Base-by-base conservation (phyloP, 352 stramenopile species). In the Pythium insidiosum region DNA sequence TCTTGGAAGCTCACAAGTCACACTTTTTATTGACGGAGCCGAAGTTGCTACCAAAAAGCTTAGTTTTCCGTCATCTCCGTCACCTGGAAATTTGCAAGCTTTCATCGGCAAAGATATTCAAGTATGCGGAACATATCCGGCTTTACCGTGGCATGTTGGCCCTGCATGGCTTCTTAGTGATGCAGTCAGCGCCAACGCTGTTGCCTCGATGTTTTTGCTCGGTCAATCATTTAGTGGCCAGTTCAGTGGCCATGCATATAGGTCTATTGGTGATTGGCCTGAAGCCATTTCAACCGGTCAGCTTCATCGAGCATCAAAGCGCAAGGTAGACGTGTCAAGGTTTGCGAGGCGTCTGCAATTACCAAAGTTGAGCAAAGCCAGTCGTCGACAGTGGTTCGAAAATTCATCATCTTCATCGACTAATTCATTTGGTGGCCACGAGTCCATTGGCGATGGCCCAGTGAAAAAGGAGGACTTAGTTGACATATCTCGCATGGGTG, bases 41-140 rank as follows among this genome's bases (percentile, higher is more conserved):
- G 79, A 91, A 58, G 52, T 89, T 11, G 62, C 63, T 20, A 81
- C 76, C 2, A 89, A 88, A 42, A 91, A 89, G 28, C 48, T 91
- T 3, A 68, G 56, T 11, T 91, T 74, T 26, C 79, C 79, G 5
- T 81, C 73, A 3, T 47, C 74, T 15, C 56, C 73, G 6, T 50
- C 64, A 5, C 31, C 48, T 1, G 69, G 70, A 3, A 56, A 49
- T 1, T 66, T 84, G 43, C 79, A 86, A 50, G 69, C 68, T 2
- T 88, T 85, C 28, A 31, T 91, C 0, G 79, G 79, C 19, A 87
- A 77, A 41, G 79, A 91, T 30, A 75, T 81, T 3, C 73, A 88
- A 55, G 51, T 88, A 3, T 84, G 73, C 26, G 73, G 71, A 1
- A 64, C 66, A 3, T 78, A 72, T 36, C 68, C 69, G n/a, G 73